Percentiles rank a stretch among this genome's conserved stretches.
phyloP scores from a whole-genome alignment of 805 yeast species.

The Hanseniaspora mollemarum region DNA sequence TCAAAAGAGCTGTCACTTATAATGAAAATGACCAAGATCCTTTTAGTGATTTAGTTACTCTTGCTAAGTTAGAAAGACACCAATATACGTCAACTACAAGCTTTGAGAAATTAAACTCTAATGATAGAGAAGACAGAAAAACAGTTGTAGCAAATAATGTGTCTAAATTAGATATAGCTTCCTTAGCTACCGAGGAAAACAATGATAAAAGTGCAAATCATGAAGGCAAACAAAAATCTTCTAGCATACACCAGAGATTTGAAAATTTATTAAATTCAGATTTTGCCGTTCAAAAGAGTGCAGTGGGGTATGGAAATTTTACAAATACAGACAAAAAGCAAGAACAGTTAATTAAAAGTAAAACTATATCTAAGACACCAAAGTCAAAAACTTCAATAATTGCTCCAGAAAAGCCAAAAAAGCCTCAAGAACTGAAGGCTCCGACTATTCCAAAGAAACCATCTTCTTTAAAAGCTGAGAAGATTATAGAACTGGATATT shows the following conservation, averaged over 20 bases:
- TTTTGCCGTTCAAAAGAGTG: constrained; percentile 43
- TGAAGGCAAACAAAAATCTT: neutral
- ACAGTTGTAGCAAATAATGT: neutral
- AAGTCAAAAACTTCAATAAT: constrained; percentile 16
- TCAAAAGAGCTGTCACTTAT: neutral
- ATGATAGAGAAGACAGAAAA: neutral
- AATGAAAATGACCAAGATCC: neutral
- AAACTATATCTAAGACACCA: constrained; percentile 22
- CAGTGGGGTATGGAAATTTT: constrained; percentile 71
- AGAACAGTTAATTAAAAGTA: constrained; percentile 16
- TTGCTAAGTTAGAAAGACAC: constrained; percentile 10
- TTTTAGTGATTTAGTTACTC: constrained; percentile 11
- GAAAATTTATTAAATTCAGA: constrained; percentile 34
- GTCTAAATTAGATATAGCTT: no score
- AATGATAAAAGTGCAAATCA: no score
- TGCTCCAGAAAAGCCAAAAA: constrained; percentile 10
- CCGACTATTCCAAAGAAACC: constrained; percentile 64
- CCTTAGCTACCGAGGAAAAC: no score
- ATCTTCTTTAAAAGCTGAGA: constrained; percentile 30
- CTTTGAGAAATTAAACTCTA: constrained; percentile 7
- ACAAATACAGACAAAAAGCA: constrained; percentile 27
- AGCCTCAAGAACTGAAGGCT: constrained; percentile 25
- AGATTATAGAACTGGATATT: constrained; percentile 16
- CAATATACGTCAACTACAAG: neutral
- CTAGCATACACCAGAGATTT: constrained; percentile 33